These are phyloP conservation scores for Rhinocladiella similis DNA, from an alignment of 2,329 filamentous ascomycete genomes.

Conservation along the genomic window DNA sequence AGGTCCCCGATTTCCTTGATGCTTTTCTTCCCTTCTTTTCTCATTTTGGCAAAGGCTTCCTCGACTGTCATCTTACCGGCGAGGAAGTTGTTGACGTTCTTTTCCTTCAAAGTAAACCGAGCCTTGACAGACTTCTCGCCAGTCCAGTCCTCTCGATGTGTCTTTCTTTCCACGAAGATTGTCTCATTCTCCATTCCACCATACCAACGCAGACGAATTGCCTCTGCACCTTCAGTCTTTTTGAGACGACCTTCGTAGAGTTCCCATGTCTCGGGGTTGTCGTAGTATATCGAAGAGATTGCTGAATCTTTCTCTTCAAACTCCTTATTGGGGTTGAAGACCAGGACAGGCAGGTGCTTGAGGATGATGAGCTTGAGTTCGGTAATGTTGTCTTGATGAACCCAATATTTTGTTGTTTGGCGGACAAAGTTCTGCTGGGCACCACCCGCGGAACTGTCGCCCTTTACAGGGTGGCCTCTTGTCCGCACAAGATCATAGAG, in stretches of 20 bases:
- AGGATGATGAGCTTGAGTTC: slow-evolving; percentile 97
- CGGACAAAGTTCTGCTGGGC: slow-evolving; percentile 93
- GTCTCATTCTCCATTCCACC: slow-evolving; percentile 93
- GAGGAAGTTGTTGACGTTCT: slow-evolving; percentile 92
- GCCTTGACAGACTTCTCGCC: slow-evolving; percentile 99
- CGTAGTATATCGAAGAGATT: slow-evolving; percentile 98
- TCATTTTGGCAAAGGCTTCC: slow-evolving; percentile 92
- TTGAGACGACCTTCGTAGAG: slow-evolving; percentile 91
- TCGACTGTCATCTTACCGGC: slow-evolving; percentile 79
- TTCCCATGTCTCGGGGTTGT: slow-evolving; percentile 92
- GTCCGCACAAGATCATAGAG: slow-evolving; percentile 94
- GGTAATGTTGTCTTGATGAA: slow-evolving; percentile 96
- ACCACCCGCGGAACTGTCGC: slow-evolving; percentile 87
- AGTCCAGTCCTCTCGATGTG: slow-evolving; percentile 98
- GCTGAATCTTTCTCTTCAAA: slow-evolving; percentile 88
- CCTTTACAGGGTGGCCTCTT: slow-evolving; percentile 85
- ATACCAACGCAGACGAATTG: slow-evolving; percentile 95
- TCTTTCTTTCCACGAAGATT: slow-evolving; percentile 97
- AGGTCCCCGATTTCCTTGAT: slow-evolving; percentile 87
- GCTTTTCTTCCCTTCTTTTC: slow-evolving; percentile 91
- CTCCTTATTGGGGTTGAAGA: slow-evolving; percentile 97
- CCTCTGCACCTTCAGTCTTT: slow-evolving; percentile 97
- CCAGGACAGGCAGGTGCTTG: slow-evolving; percentile 93
- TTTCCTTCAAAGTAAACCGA: slow-evolving; percentile 92
- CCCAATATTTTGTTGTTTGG: slow-evolving; percentile 99